Conservation (phyloP, 352 stramenopile species). For the Pythium sp. region DNA sequence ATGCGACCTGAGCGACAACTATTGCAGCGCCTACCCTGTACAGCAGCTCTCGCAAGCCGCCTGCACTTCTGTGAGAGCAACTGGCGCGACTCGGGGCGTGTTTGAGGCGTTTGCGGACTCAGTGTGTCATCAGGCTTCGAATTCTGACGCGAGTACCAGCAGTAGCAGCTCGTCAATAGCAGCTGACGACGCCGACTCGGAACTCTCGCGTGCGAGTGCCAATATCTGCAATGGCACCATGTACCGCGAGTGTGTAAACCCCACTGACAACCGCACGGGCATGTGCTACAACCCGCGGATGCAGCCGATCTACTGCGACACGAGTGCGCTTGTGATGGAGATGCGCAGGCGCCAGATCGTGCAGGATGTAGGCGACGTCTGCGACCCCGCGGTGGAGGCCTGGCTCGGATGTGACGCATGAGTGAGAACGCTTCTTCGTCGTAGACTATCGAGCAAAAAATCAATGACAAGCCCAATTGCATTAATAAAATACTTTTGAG, state of each 20-base stretch:
- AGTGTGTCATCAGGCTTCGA: constrained; percentile 15
- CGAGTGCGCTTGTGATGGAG: constrained; percentile 15
- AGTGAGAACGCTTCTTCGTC: constrained; percentile 1
- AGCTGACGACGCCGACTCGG: constrained; percentile 15
- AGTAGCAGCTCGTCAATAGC: background rate
- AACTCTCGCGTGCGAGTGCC: constrained; percentile 20
- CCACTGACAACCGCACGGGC: constrained; percentile 10
- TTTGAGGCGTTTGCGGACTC: constrained; percentile 21
- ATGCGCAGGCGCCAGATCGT: constrained; percentile 7
- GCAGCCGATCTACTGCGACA: constrained; percentile 28
- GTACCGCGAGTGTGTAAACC: constrained; percentile 29
- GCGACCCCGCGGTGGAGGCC: constrained; percentile 25
- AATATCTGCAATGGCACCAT: constrained; percentile 37
- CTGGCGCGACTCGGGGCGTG: constrained; percentile 17
- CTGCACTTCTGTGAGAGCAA: constrained; percentile 7
- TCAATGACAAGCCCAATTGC: no score
- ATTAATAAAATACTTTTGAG: background rate
- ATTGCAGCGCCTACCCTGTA: constrained; percentile 11
- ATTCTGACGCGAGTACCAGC: background rate
- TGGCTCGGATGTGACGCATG: constrained; percentile 28
- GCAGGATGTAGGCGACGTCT: constrained; percentile 19
- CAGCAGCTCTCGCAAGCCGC: constrained; percentile 1
- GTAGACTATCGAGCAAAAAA: background rate
- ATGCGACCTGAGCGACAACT: constrained; percentile 27
- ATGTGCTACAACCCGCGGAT: constrained; percentile 40